Evolutionary conservation across 352 stramenopile genomes (phyloP), one percentile per base, ranked within the genome.

Genomic region (Phytopythium sindhum): DNA sequence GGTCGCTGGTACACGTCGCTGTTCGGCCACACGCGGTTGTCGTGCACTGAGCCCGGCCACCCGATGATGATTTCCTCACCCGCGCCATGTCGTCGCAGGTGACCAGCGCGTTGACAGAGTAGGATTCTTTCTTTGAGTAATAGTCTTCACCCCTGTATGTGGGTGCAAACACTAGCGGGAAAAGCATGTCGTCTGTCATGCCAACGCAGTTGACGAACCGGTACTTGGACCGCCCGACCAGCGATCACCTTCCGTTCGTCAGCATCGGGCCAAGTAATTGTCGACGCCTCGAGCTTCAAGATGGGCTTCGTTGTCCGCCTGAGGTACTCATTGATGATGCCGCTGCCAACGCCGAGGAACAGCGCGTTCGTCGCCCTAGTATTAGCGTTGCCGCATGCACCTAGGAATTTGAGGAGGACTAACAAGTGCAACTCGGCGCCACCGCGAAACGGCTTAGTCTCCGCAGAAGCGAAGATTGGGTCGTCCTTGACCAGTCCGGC

Each of bases 1-100:
- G 35, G 44, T 0, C 59, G 8, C n/a, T 50, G n/a, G 4, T 39
- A 53, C 10, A 78, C 15, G 0, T 45, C 4, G 23, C 35, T 47
- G 24, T 67, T 80, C 0, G 37, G 9, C 62, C 60, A 77, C 0
- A 75, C 65, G 15, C 67, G 65, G 37, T 81, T 75, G 50, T 77
- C 73, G 15, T 81, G 67, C 2, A 66, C 59, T 2, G 57, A 67
- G 17, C 69, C 65, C 9, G 73, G 64, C 66, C 69, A 81, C 0
- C 64, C 70, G 1, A 74, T 57, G 0, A 73, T 37, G 12, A 67
- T 47, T 50, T 78, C 0, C 65, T 52, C 15, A 74, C 55, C 1
- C 64, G 31, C 0, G 60, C 63, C 14, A 65, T 6, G 29, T 81
- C 61, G 28, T 77, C 67, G 29, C 66, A 77, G n/a, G 63, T 63